These are phyloP conservation scores for Stachybotrys chartarum DNA, from an alignment of 2,329 filamentous ascomycete species.

Conservation along the genomic window DNA sequence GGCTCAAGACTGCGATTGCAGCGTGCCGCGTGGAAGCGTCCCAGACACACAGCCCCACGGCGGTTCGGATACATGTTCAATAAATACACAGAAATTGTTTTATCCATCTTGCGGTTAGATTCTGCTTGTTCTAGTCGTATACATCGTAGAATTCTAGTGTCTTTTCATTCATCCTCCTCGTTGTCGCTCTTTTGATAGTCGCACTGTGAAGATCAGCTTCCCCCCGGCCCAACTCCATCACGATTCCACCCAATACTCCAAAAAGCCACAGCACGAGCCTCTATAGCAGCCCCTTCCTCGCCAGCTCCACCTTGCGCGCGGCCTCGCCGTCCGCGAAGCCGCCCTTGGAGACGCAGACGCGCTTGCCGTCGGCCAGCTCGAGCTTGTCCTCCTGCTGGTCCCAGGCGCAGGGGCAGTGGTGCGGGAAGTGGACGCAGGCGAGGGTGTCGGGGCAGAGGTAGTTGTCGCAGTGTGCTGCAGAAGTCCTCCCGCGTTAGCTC, in stretches of 20 bases:
- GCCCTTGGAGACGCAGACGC: constrained; percentile 68
- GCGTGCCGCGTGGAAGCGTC: neutral
- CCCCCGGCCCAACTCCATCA: no score
- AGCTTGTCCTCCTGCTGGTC: constrained; percentile 71
- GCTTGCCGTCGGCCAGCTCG: constrained; percentile 63
- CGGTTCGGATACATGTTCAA: no score
- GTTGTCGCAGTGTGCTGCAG: constrained; percentile 73
- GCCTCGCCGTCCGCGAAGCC: constrained; percentile 68
- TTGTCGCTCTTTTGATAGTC: no score
- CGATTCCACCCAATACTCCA: no score
- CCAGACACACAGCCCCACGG: neutral
- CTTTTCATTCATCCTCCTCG: neutral
- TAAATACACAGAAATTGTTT: no score
- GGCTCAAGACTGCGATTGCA: neutral
- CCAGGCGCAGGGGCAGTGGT: constrained; percentile 92
- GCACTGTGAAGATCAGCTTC: no score
- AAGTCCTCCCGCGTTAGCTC: constrained; percentile 1
- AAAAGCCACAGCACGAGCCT: neutral
- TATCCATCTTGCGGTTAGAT: no score
- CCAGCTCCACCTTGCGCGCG: constrained; percentile 69
- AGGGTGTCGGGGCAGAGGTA: constrained; percentile 94
- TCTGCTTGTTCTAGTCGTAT: neutral
- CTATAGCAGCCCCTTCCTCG: constrained; percentile 68
- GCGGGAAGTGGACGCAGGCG: constrained; percentile 90
- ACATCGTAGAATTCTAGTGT: neutral